Evolutionary conservation across 2,329 filamentous ascomycete genomes (phyloP).

Genomic region (Ceratocystis colombiana): DNA sequence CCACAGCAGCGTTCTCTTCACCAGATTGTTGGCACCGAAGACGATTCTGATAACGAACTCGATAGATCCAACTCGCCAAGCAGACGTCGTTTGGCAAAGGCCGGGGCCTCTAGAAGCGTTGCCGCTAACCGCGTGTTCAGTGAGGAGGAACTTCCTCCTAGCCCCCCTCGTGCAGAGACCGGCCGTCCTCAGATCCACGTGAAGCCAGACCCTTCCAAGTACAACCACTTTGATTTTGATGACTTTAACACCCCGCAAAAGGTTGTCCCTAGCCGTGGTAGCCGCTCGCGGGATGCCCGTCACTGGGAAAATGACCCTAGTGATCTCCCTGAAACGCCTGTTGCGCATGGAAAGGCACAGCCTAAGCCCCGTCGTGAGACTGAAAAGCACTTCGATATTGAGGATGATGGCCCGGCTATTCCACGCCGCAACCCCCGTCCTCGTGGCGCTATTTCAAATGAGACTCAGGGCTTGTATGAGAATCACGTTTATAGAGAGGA

Average conservation of each 20-base stretch:
- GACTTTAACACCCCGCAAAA: slow-evolving; percentile 81
- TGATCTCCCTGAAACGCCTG: slow-evolving; percentile 43
- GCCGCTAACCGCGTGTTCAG: slow-evolving; percentile 48
- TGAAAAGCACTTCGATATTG: slow-evolving; percentile 72
- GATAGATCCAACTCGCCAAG: slow-evolving; percentile 42
- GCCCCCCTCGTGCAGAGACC: slow-evolving; percentile 37
- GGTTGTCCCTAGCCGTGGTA: slow-evolving; percentile 47
- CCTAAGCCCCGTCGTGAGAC: slow-evolving; percentile 65
- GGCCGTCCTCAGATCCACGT: slow-evolving; percentile 29
- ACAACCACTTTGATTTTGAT: slow-evolving; percentile 46
- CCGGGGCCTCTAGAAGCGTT: slow-evolving; percentile 45
- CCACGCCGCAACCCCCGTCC: slow-evolving; percentile 44
- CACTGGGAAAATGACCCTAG: slow-evolving; percentile 64
- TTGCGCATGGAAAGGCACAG: slow-evolving; percentile 43
- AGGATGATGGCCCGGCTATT: slow-evolving; percentile 49
- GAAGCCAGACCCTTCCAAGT: slow-evolving; percentile 24
- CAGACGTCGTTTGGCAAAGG: slow-evolving; percentile 40
- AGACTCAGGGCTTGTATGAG: slow-evolving; percentile 49
- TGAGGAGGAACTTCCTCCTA: slow-evolving; percentile 54
- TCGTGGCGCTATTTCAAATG: slow-evolving; percentile 54
- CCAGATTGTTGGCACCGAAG: slow-evolving; percentile 57
- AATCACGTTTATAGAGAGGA: slow-evolving; percentile 61
- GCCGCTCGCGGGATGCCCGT: slow-evolving; percentile 58
- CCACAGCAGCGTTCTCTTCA: slow-evolving; percentile 57
- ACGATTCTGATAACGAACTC: slow-evolving; percentile 35